These are phyloP conservation scores for Coemansia sp. DNA, from an alignment of 192 early-diverging fungal species.

Conservation along the genomic window DNA sequence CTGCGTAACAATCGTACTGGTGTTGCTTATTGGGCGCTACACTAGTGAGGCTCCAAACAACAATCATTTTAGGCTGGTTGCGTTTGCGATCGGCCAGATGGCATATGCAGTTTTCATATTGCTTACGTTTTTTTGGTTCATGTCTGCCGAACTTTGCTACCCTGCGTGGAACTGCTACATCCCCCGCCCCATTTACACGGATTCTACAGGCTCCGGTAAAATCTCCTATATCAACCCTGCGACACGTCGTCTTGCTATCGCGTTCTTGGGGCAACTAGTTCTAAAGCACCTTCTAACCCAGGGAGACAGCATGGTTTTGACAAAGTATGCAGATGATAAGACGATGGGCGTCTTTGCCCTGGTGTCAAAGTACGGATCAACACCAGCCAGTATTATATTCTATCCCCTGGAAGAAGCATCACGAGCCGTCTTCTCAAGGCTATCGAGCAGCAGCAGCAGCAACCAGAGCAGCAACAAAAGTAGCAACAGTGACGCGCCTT, in stretches of 20 bases:
- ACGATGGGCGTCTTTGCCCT: constrained; percentile 84
- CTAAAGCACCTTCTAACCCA: constrained; percentile 95
- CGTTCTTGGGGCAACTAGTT: constrained; percentile 82
- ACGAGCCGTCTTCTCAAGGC: constrained; percentile 81
- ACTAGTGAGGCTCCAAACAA: constrained; percentile 14
- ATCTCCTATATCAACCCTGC: constrained; percentile 64
- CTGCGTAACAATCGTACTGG: constrained; percentile 69
- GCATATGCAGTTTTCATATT: constrained; percentile 66
- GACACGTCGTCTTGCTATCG: constrained; percentile 68
- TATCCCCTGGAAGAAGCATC: constrained; percentile 92
- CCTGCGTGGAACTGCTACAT: constrained; percentile 43
- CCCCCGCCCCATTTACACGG: constrained; percentile 5
- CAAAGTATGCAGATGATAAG: constrained; percentile 55
- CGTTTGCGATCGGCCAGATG: constrained; percentile 83
- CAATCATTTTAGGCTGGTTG: constrained; percentile 64
- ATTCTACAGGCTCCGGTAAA: neutral
- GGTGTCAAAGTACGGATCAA: constrained; percentile 88
- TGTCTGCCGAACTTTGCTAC: constrained; percentile 45
- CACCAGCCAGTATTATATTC: constrained; percentile 88
- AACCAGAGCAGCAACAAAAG: neutral
- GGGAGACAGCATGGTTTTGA: constrained; percentile 94
- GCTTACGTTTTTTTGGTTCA: constrained; percentile 62
- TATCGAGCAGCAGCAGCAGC: constrained; percentile 28
- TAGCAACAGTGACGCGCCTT: neutral
- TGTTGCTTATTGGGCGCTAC: constrained; percentile 59